phyloP scores from a whole-genome alignment of 805 yeast genomes.

The Alloascoidea africana region DNA sequence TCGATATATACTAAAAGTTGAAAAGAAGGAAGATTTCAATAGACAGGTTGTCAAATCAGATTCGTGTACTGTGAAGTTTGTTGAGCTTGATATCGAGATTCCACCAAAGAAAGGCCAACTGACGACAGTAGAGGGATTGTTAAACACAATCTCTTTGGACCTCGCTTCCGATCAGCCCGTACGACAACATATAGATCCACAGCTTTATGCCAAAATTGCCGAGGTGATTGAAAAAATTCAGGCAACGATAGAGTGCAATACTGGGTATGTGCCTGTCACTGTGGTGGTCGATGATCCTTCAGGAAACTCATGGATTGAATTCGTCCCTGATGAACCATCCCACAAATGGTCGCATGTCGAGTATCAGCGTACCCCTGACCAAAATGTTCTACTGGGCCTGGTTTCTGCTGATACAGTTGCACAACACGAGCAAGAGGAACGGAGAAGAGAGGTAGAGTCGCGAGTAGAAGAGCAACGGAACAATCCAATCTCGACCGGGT shows the following conservation, averaged over 20 bases:
- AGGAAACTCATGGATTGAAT: conserved; percentile 95
- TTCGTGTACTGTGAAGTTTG: conserved; percentile 62
- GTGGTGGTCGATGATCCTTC: conserved; percentile 82
- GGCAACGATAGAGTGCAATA: conserved; percentile 48
- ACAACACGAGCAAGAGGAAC: conserved; percentile 12
- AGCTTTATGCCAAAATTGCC: conserved; percentile 58
- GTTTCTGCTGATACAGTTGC: conserved; percentile 48
- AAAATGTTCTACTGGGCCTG: conserved; percentile 72
- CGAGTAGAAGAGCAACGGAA: conserved; percentile 28
- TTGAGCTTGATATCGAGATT: conserved; percentile 81
- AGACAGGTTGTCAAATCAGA: conserved; percentile 90
- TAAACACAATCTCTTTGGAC: conserved; percentile 73
- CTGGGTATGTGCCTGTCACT: conserved; percentile 59
- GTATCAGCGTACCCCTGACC: conserved; percentile 76
- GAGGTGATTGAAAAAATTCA: conserved; percentile 45
- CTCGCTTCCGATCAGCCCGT: conserved; percentile 67
- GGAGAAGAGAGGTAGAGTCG: conserved; percentile 22
- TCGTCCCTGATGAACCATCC: conserved; percentile 68
- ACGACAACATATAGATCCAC: conserved; percentile 64
- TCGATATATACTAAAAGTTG: conserved; percentile 55
- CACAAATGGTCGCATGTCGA: conserved; percentile 84
- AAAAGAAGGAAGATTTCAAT: conserved; percentile 55
- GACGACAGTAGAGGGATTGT: conserved; percentile 82
- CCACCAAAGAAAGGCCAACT: conserved; percentile 92
- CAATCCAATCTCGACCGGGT: conserved; percentile 30